Percentiles rank a stretch among this genome's conserved stretches.
Conservation (phyloP, 371 early-diverging fungal species). For the Capniomyces stellatus region DNA sequence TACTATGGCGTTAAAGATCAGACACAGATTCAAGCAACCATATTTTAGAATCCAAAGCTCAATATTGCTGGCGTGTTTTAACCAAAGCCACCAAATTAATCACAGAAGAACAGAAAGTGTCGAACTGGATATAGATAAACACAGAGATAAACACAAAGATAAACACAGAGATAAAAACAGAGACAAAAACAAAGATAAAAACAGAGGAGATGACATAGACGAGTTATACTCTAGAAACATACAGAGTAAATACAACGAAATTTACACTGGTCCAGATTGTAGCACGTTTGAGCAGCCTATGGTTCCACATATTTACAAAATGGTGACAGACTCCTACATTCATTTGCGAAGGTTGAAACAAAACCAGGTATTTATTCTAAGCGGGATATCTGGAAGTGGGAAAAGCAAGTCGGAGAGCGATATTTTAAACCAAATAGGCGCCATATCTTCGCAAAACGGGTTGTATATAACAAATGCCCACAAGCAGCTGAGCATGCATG, state of each 20-base stretch:
- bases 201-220: no score
- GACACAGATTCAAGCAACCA: conserved; percentile 5
- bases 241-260: no score
- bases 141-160: no score
- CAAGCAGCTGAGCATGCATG: conserved; percentile 49
- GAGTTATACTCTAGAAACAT: no score
- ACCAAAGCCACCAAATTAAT: no score
- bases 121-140: no score
- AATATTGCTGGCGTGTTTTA: conserved; percentile 20
- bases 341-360: conserved; percentile 67
- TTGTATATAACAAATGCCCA: conserved; percentile 51
- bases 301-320: conserved; percentile 23
- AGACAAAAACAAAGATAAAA: no score
- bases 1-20: neutral
- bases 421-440: conserved; percentile 42
- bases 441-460: conserved; percentile 43
- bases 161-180: no score
- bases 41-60: conserved; percentile 23
- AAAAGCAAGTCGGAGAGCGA: conserved; percentile 50
- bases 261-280: no score
- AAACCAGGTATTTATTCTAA: conserved; percentile 60
- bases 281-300: no score
- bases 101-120: no score
- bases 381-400: conserved; percentile 71
- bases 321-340: conserved; percentile 34